Evolutionary conservation across 164 flowering plant genomes (phyloP), one percentile per base, ranked within the genome.

Genomic region (Warburgia ugandensis): DNA sequence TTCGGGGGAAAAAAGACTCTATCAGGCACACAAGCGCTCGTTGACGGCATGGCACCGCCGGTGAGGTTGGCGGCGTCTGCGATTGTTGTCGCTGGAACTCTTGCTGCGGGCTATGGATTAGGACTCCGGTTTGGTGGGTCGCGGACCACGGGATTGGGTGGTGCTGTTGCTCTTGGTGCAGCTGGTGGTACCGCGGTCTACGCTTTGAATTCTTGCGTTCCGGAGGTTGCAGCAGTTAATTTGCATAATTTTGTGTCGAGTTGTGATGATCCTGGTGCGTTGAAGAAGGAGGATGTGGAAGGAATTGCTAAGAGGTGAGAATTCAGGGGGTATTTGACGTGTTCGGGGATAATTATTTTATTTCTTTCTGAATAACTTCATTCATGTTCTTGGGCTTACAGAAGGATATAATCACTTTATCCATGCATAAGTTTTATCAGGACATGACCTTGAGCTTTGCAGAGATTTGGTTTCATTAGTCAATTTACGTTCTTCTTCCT

Each of bases 171-270:
- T 0, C 40, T 77, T 0, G 97, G 96, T 2, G 84, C 81, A 1
- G 94, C 77, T 1, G 84, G 92, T 25, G 85, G 86, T 2, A 88
- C 84, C 7, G 84, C 77, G 9, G 96, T 65, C 0, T 94, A 82
- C 30, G 79, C 78, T 0, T 35, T 86, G 69, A 86, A 83, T 58
- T 56, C 90, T 17, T 73, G 66, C 33, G 92, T 71, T 14, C 97
- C 99, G 0, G 96, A 84, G 43, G 97, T 83, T 48, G 97, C 99
- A 0, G 97, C 99, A 0, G 72, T 61, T 5, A 73, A 58, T 48
- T 74, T 94, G 78, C 94, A 83, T 45, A 89, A 94, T 52, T 80
- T 73, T 25, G 95, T 81, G 31, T 84, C 77, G 2, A 69, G 62
- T 3, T 68, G 52, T 23, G 94, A 76, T 45, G 92, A 83, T 62